phyloP scores from a whole-genome alignment of 1,139 yeast species.

The Yamadazyma spencermartinsiae region DNA sequence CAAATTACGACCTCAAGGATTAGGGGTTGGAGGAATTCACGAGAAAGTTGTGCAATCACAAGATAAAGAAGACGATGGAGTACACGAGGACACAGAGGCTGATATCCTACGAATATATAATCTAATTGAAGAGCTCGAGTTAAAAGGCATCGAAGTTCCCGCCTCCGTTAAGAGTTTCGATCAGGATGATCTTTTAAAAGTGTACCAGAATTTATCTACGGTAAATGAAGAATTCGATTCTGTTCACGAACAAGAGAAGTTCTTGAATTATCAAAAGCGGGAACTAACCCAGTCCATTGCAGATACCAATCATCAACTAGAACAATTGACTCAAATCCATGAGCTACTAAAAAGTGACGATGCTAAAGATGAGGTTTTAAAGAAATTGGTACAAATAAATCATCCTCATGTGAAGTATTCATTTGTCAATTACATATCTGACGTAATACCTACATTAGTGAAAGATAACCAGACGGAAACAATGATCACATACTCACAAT shows the following conservation, averaged over 20 bases:
- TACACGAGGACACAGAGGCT: slow-evolving; percentile 13
- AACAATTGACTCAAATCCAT: slow-evolving; percentile 5
- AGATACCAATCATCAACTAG: slow-evolving; percentile 4
- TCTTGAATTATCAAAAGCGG: slow-evolving; percentile 18
- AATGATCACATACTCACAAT: slow-evolving; percentile 3
- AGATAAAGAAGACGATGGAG: slow-evolving; percentile 20
- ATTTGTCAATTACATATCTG: slow-evolving; percentile 10
- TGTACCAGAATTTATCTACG: slow-evolving; percentile 15
- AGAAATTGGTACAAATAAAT: slow-evolving; percentile 5
- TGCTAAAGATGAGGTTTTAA: slow-evolving; percentile 2
- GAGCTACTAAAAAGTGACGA: slow-evolving; percentile 5
- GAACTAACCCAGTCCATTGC: slow-evolving; percentile 9
- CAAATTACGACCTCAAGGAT: slow-evolving; percentile 60
- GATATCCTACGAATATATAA: slow-evolving; percentile 21
- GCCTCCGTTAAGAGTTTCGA: slow-evolving; percentile 20
- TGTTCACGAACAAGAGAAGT: slow-evolving; percentile 21
- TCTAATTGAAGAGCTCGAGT: slow-evolving; percentile 28
- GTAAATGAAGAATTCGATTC: slow-evolving; percentile 20
- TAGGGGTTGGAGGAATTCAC: slow-evolving; percentile 67
- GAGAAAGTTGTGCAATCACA: slow-evolving; percentile 25
- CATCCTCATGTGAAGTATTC: slow-evolving; percentile 11
- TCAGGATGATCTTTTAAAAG: slow-evolving; percentile 9
- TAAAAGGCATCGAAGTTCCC: slow-evolving; percentile 31
- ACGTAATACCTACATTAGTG: slow-evolving; percentile 5
- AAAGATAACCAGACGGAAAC: slow-evolving; percentile 5